Evolutionary conservation across 257 asterid species (phyloP), one percentile per base, ranked within the genome.

Genomic region (Catharanthus roseus): DNA sequence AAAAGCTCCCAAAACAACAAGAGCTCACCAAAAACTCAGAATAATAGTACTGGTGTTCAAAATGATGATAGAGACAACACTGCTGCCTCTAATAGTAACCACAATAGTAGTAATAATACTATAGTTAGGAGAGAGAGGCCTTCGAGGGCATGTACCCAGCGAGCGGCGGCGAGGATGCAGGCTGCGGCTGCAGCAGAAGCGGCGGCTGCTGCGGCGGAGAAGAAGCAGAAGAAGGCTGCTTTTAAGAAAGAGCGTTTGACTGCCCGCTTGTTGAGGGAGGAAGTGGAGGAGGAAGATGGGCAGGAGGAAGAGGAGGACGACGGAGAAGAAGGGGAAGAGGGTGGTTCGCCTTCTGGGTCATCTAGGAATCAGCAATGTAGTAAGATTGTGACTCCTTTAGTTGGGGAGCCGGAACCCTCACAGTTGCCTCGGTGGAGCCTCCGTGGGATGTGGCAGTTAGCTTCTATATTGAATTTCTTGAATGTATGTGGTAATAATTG

Each of bases 361-460:
- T 75, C 83, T 8, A 70, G 78, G 67, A 68, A 75, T 42, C 71
- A 76, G 81, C 96, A 85, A 80, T 84, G 83, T 58, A 78, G 88
- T 70, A 91, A 79, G 75, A 78, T 78, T 44, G 76, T 95, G 26
- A 95, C 97, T 9, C 88, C 85, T 3, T 74, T 95, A 56, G 88
- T 87, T 58, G 96, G 89, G 51, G 97, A 89, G 72, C 83, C 90
- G 34, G 99, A 95, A 85, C 81, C 88, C 10, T 92, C 96, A 0
- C 99, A 95, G 84, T 72, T 91, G 80, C 93, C 91, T 0, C 86
- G 99, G 68, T 90, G 95, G 97, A 86, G 67, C 66, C 76, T 95
- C 54, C 89, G 97, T 65, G 88, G 92, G 49, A 95, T 91, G 99
- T 91, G 97, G 99, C 89, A 95, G 85, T 73, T 95, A 87, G 97